Percentiles rank a stretch among this genome's conserved stretches.
Conservation (phyloP, 345 rosid genomes). For the Pelargonium nanum region DNA sequence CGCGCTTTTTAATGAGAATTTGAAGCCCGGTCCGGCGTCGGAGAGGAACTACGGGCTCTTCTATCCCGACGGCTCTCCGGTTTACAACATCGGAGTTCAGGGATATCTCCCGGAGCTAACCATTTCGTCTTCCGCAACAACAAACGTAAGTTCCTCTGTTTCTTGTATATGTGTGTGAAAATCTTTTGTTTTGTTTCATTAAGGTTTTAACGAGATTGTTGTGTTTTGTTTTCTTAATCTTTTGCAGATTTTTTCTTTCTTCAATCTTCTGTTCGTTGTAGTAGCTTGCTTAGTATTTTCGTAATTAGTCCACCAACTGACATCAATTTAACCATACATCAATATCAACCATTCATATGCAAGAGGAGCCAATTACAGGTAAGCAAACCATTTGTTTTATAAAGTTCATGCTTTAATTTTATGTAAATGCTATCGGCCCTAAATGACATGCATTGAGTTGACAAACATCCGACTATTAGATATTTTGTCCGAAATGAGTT, state of each 20-base stretch:
- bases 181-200: not conserved
- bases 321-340: not conserved
- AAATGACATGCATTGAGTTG: no score
- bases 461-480: no score
- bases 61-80: constrained; percentile 76
- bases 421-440: no score
- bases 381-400: no score
- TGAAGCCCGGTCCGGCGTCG: constrained; percentile 76
- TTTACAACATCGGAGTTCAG: constrained; percentile 59
- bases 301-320: not conserved
- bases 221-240: no score
- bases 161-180: not conserved
- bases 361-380: not conserved
- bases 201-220: not conserved
- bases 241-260: not conserved
- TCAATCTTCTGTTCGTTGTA: not conserved
- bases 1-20: constrained; percentile 83
- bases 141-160: constrained; percentile 25
- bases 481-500: no score
- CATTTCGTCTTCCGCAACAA: constrained; percentile 26
- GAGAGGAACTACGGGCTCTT: constrained; percentile 88
- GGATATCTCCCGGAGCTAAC: constrained; percentile 50
- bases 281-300: not conserved
- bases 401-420: no score
- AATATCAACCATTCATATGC: no score